Percentiles rank a stretch among this genome's conserved stretches.
Conservation (phyloP, 108 stramenopile species). For the Aurantiochytrium sp. region DNA sequence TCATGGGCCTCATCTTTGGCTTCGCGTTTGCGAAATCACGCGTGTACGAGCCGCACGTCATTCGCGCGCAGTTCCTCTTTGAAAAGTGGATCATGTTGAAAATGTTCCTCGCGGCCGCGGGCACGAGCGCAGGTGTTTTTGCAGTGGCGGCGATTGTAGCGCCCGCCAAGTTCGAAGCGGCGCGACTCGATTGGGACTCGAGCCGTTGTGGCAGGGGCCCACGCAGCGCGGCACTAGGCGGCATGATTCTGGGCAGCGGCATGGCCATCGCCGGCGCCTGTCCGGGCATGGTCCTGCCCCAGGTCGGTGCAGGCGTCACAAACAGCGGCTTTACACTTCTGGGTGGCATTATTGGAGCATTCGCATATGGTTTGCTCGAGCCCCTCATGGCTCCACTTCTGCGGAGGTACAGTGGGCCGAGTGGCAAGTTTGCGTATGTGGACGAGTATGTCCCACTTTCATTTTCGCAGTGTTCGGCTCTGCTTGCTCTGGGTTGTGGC, state of each 20-base stretch:
- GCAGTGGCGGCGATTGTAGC: not conserved
- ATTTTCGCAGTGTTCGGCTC: not conserved
- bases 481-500: not conserved
- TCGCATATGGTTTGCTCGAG: not conserved
- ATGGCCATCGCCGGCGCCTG: not conserved
- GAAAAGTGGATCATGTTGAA: constrained; percentile 10
- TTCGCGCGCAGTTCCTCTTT: constrained; percentile 4
- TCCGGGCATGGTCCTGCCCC: constrained; percentile 14
- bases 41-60: not conserved
- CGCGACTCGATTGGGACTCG: not conserved
- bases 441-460: not conserved
- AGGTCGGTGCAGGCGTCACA: not conserved
- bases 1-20: not conserved
- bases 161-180: not conserved
- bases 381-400: not conserved
- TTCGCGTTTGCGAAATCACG: not conserved
- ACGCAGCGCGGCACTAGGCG: not conserved
- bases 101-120: constrained; percentile 7
- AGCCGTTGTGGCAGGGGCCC: not conserved
- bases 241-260: not conserved
- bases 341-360: not conserved
- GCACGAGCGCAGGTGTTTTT: not conserved
- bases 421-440: not conserved
- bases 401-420: not conserved
- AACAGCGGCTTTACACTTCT: not conserved